Evolutionary conservation across 169 alveolate species (phyloP).

Genomic region (Eimeria necatrix): DNA sequence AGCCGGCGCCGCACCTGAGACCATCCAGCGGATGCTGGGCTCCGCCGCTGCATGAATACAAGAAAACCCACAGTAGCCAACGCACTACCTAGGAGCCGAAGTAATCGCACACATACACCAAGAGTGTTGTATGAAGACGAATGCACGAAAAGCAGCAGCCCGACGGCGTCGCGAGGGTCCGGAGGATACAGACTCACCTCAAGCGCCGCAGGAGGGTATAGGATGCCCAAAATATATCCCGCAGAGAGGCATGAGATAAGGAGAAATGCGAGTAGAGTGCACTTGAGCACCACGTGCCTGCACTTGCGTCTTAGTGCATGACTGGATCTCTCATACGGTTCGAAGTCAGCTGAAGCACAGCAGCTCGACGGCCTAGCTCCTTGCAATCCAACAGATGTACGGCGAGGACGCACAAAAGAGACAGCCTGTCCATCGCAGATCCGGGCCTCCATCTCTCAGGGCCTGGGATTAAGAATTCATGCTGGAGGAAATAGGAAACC

Average conservation of each 20-base stretch:
- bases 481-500: not conserved
- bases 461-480: not conserved
- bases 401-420: conserved; percentile 56
- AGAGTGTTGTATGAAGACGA: not conserved
- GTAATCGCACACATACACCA: not conserved
- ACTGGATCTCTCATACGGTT: too few species aligned
- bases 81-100: not conserved
- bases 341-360: not conserved
- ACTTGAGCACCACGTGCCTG: conserved; percentile 11
- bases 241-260: not conserved
- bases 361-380: not conserved
- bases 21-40: conserved; percentile 10
- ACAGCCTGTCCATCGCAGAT: conserved; percentile 39
- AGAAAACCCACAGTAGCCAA: not conserved
- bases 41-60: not conserved
- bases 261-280: not conserved
- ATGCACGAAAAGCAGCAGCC: not conserved
- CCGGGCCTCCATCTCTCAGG: conserved; percentile 55
- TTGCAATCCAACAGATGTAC: not conserved
- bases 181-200: not conserved
- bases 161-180: not conserved
- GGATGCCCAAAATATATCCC: conserved; percentile 42
- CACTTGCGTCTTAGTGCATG: not conserved
- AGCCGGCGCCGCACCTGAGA: not conserved
- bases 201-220: not conserved